These are phyloP conservation scores for Alternaria sp. DNA, from an alignment of 2,329 filamentous ascomycete species.

Conservation along the genomic window DNA sequence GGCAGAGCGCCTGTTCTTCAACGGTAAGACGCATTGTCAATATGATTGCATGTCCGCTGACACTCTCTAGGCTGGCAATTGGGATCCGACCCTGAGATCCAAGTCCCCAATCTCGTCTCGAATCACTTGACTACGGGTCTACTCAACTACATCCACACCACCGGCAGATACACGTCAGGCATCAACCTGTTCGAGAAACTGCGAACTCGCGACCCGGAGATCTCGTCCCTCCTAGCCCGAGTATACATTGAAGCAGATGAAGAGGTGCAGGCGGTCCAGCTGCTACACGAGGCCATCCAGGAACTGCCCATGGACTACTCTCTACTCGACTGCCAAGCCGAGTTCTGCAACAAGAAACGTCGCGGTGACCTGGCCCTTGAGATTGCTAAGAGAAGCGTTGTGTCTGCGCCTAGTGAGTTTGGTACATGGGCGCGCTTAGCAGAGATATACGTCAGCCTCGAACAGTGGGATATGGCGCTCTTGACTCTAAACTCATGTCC, in stretches of 20 bases:
- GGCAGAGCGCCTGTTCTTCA: slow-evolving; percentile 93
- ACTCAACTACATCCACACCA: slow-evolving; percentile 93
- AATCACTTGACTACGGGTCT: slow-evolving; percentile 96
- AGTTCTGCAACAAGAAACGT: slow-evolving; percentile 89
- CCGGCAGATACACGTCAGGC: slow-evolving; percentile 89
- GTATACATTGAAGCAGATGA: slow-evolving; percentile 95
- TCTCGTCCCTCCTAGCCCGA: slow-evolving; percentile 88
- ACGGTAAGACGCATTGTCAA: slow-evolving; percentile 62
- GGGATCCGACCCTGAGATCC: slow-evolving; percentile 94
- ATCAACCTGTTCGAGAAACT: slow-evolving; percentile 99
- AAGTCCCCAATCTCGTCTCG: slow-evolving; percentile 95
- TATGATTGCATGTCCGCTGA: slow-evolving; percentile 6
- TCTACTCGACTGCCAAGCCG: slow-evolving; percentile 91
- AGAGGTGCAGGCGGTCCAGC: slow-evolving; percentile 91
- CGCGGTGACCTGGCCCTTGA: slow-evolving; percentile 86
- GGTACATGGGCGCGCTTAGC: slow-evolving; percentile 94
- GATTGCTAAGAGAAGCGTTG: slow-evolving; percentile 92
- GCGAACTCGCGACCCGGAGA: slow-evolving; percentile 86
- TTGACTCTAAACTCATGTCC: slow-evolving; percentile 97
- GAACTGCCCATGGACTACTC: slow-evolving; percentile 98
- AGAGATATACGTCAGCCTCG: slow-evolving; percentile 90
- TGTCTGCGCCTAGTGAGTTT: slow-evolving; percentile 95
- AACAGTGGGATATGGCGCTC: slow-evolving; percentile 95
- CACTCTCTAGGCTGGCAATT: slow-evolving; percentile 78
- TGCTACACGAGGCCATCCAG: slow-evolving; percentile 86